Percentiles rank a stretch among this genome's conserved stretches.
These are phyloP conservation scores for Jamesozyma jinghongensis DNA, from an alignment of 805 yeast species.

Conservation along the genomic window DNA sequence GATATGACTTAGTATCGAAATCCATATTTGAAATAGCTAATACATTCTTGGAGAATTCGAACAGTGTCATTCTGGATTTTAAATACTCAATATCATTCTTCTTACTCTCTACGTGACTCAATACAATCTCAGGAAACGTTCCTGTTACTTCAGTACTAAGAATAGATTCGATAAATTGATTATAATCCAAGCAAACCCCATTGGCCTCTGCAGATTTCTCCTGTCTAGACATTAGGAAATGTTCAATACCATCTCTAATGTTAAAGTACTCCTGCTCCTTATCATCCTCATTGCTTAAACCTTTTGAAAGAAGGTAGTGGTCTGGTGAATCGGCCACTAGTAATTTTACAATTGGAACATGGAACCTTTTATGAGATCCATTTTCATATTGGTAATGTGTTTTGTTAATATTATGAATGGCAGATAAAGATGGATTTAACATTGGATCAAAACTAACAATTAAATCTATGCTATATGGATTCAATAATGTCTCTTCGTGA, in stretches of 20 bases:
- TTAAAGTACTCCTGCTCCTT: constrained; percentile 12
- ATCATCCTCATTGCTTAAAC: constrained; percentile 10
- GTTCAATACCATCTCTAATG: constrained; percentile 24
- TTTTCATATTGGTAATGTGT: constrained; percentile 6
- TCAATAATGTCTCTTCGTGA: constrained; percentile 25
- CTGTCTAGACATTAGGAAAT: constrained; percentile 16
- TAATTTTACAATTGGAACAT: constrained; percentile 39
- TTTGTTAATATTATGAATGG: constrained; percentile 21
- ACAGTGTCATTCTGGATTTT: constrained; percentile 6
- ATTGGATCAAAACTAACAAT: constrained; percentile 43
- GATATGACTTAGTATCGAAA: constrained; percentile 28
- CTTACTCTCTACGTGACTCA: not conserved
- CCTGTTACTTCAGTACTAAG: not conserved
- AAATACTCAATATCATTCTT: not conserved
- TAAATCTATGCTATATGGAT: constrained; percentile 33
- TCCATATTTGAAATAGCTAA: constrained; percentile 3
- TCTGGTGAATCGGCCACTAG: constrained; percentile 39
- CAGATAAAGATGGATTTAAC: constrained; percentile 27
- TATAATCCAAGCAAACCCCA: constrained; percentile 1
- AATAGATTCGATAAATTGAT: not conserved
- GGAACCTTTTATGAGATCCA: constrained; percentile 7
- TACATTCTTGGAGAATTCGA: constrained; percentile 7
- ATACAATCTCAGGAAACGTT: not conserved
- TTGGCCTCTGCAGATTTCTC: not conserved
- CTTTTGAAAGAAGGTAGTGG: constrained; percentile 28